Base-by-base conservation (phyloP, 768 basidiomycete species). In the Boletus subcaerulescens region DNA sequence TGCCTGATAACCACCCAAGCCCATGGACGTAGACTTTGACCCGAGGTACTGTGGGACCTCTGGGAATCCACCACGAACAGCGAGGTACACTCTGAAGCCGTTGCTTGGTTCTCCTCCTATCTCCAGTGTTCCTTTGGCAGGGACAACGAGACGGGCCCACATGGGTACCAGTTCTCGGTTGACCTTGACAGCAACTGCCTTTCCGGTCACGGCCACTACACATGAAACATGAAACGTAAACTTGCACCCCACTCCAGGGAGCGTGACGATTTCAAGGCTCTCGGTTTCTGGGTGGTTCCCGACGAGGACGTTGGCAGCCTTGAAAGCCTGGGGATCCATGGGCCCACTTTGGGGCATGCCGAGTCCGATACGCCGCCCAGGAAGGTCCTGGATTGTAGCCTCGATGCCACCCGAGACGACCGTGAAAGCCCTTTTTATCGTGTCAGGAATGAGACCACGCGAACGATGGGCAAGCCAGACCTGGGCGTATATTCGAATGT, bases 271-370 rank as follows among this genome's bases (percentile, higher is more conserved):
- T 63, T 89, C 87, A 7, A 89, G 59, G 0, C 73, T 81, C 63
- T 87, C 87, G 0, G 68, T 79, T 10, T 65, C 74, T 2, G 64
- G 59, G 0, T 67, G 52, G 62, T 88, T 89, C 5, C 81, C 80
- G 5, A 78, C 83, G 14, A 89, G 70, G 35, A 81, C 57, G 60
- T 88, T 87, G 10, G 80, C 86, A 1, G 75, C 71, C 24, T 75
- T 66, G 65, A 84, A 82, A 0, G 86, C 81, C 11, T 80, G 63
- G 11, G 73, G 54, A 60, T 89, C 87, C 81, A 86, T 83, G 0
- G 85, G 82, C 0, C 87, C 87, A 55, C 81, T 80, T 14, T 71
- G 75, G 0, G 87, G 87, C 3, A 87, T 77, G 2, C 86, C 87
- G 32, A 79, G 68, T 1, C 82, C 80, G 0, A 80, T 73, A 0